Base-by-base conservation (phyloP, 208 protist genomes). In the Trypanosoma avium region DNA sequence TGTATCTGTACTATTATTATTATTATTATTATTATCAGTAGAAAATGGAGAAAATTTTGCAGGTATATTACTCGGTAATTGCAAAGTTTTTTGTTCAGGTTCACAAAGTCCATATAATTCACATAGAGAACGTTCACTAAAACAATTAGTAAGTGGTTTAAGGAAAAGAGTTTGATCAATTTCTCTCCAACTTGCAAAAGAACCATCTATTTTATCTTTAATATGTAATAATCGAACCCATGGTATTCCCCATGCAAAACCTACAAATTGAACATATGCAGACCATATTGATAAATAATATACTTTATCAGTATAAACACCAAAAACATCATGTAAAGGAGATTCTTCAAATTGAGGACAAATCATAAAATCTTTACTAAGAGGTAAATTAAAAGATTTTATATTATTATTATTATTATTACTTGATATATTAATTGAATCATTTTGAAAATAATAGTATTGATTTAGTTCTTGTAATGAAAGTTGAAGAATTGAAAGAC, bases 161-260 rank as follows among this genome's bases (percentile, higher is more conserved):
- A 70, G 29, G 13, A 1, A 57, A 17, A 26, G 24, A 48, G 26
- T 19, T 4, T 9, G 0, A 36, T 57, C 33, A 62, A 15, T 30
- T 32, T 36, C 26, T 12, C 24, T 27, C n/a, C 4, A 30, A 9
- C 26, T 19, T 32, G 38, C 4, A 35, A 10, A 0, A 6, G 26
- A 45, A 46, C n/a, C 24, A 17, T 19, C 15, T 29, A 0, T 27
- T 32, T 12, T 40, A 48, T 21, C 49, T 22, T 58, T 36, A 38
- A 27, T 21, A n/a, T 35, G 10, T 24, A 61, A 21, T 19, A 55
- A 6, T 40, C 21, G 19, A 24, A 81, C 54, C 84, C 84, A 90
- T 10, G 77, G 77, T 13, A 90, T 40, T 22, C 80, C 84, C 54
- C 70, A 74, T 2, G 80, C 80, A 6, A 75, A 65, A 21, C 84